Evolutionary conservation across 2,329 filamentous ascomycete genomes (phyloP).

Genomic region (Ilyonectria mors-panacis): DNA sequence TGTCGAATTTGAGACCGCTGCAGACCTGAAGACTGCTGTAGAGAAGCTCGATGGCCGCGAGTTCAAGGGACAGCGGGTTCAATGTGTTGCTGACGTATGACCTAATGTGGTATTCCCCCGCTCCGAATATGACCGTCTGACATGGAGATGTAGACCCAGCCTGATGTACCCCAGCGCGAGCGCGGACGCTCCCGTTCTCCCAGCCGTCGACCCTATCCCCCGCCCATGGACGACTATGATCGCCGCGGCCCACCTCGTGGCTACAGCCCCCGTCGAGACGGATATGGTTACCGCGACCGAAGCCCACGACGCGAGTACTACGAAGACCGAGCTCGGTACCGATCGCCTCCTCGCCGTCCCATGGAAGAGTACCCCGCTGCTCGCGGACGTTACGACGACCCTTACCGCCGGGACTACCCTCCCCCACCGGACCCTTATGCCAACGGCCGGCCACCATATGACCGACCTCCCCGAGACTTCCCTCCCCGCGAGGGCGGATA

Average conservation of each 20-base stretch:
- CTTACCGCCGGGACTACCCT: conserved; percentile 80
- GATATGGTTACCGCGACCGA: conserved; percentile 87
- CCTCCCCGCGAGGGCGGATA: conserved; percentile 61
- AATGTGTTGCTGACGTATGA: conserved; percentile 86
- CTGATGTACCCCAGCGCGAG: conserved; percentile 79
- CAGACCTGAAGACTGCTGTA: conserved; percentile 90
- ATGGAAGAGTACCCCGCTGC: conserved; percentile 83
- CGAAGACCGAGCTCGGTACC: conserved; percentile 84
- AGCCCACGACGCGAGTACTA: conserved; percentile 92
- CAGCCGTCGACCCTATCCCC: conserved; percentile 74
- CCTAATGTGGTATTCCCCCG: conserved; percentile 19
- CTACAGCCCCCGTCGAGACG: conserved; percentile 84
- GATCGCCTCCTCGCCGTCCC: conserved; percentile 83
- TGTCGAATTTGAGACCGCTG: conserved; percentile 96
- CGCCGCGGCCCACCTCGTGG: conserved; percentile 84
- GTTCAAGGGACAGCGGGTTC: conserved; percentile 91
- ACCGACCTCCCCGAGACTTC: conserved; percentile 68
- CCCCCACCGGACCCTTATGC: conserved; percentile 75
- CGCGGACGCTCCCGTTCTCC: conserved; percentile 86
- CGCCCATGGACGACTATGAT: conserved; percentile 84
- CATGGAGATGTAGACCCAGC: conserved; percentile 74
- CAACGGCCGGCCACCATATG: conserved; percentile 70
- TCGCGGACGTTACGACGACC: conserved; percentile 81
- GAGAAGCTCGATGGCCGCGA: conserved; percentile 95
- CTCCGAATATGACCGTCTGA: conserved; percentile 39